Evolutionary conservation across 78 protist species (phyloP), one percentile per base, ranked within the genome.

Genomic region (Dictyostelium citrinum): DNA sequence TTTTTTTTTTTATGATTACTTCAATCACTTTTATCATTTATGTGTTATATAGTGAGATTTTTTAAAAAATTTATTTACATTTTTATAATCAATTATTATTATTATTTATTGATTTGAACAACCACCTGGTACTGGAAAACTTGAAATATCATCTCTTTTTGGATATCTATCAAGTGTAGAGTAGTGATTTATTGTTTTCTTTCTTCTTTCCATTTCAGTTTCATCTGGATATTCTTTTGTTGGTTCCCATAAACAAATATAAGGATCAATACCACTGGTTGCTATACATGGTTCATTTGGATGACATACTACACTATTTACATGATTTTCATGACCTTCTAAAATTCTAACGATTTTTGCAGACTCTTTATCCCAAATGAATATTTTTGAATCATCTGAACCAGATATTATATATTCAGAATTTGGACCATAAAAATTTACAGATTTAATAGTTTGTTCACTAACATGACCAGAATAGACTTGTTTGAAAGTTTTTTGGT

Each of bases 361-460:
- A 35, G 58, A 60, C 16, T 27, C 16, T n/a, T 94, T 94, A 55
- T 94, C 93, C 96, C 96, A 94, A 20, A 94, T 94, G 35, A 45
- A 94, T 2, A 94, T 11, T 17, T 35, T 60, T 24, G 81, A 49
- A 33, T 94, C 96, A 46, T 94, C 96, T 17, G 60, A 27, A 20
- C 96, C 96, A 41, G 82, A 71, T 67, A 94, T 45, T 17, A 94
- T 46, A 64, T 76, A 94, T 84, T 94, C 96, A 2, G 67, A 31
- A 29, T 94, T 75, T 37, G 94, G 93, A 33, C 96, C 96, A 83
- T 94, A 94, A 60, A 94, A 94, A 10, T 35, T 67, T 37, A 81
- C 74, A 12, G 91, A 81, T 72, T 94, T 94, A 22, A 94, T 94
- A 5, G 96, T 94, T 58, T 22, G 75, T 76, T 29, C 24, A 29